Conservation (phyloP, 2,329 filamentous ascomycete species). For the Talaromyces sp. region DNA sequence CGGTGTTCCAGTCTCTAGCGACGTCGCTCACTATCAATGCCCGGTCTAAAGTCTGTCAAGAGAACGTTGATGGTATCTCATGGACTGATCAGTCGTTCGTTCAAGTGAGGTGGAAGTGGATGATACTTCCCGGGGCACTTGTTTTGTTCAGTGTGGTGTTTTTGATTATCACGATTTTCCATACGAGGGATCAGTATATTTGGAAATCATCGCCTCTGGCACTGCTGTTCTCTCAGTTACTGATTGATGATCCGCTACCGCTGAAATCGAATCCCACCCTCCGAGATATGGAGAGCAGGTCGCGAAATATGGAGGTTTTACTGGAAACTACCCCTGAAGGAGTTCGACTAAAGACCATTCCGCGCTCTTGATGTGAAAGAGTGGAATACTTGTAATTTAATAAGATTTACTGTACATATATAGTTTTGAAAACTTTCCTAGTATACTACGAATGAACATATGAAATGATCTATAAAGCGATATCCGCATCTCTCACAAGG, state of each 20-base stretch:
- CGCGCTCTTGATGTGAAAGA: not conserved
- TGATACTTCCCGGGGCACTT: slow-evolving; percentile 21
- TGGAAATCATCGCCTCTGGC: slow-evolving; percentile 31
- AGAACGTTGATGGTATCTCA: slow-evolving; percentile 16
- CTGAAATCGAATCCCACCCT: slow-evolving; percentile 19
- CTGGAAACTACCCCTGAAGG: slow-evolving; percentile 24
- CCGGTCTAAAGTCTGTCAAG: slow-evolving; percentile 22
- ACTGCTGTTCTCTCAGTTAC: slow-evolving; percentile 25
- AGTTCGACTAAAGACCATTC: slow-evolving; percentile 20
- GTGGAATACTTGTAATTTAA: not conserved
- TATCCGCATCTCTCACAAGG: too few relatives aligned
- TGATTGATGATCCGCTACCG: slow-evolving; percentile 16
- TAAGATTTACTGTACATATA: too few relatives aligned
- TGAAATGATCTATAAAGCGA: not conserved
- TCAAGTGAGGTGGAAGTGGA: slow-evolving; percentile 28
- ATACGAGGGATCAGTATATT: slow-evolving; percentile 29
- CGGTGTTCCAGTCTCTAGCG: slow-evolving; percentile 21
- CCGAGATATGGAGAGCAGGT: slow-evolving; percentile 25
- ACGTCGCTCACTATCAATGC: slow-evolving; percentile 23
- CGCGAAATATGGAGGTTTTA: slow-evolving; percentile 25
- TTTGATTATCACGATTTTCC: slow-evolving; percentile 49
- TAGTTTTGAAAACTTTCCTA: too few relatives aligned
- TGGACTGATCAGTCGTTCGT: slow-evolving; percentile 26
- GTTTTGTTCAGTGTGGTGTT: slow-evolving; percentile 51
- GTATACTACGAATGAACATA: not conserved